A percentile compares a stretch with the other conserved stretches of the same genome.
phyloP scores from a whole-genome alignment of 257 asterid species.

The Solanum gandarillasii region DNA sequence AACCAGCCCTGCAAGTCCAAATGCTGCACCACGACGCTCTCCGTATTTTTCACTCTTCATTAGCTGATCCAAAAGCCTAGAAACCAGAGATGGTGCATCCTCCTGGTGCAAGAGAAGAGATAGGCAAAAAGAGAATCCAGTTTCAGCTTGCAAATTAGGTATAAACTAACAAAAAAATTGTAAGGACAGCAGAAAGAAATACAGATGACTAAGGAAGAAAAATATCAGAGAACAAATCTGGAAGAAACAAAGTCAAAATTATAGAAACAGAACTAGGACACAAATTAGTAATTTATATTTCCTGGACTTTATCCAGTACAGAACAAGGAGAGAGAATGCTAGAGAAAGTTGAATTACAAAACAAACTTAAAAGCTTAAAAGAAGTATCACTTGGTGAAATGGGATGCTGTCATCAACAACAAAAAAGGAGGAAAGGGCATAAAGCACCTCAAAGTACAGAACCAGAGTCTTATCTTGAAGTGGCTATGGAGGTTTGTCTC shows the following conservation, averaged over 20 bases:
- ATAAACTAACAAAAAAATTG: background rate
- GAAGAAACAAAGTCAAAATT: background rate
- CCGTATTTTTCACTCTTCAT: conserved; percentile 97
- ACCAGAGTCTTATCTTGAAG: background rate
- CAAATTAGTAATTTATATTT: background rate
- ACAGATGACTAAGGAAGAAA: background rate
- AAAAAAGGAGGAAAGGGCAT: background rate
- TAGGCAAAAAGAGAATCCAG: background rate
- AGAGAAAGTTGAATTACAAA: background rate
- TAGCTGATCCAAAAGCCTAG: conserved; percentile 69
- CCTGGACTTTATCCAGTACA: background rate
- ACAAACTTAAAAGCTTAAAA: background rate
- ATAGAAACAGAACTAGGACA: background rate
- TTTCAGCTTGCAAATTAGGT: background rate
- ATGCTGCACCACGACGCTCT: conserved; percentile 99
- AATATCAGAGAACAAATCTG: background rate
- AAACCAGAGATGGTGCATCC: conserved; percentile 75
- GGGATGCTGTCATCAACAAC: background rate
- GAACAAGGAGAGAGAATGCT: background rate
- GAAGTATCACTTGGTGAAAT: background rate
- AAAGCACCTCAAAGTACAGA: background rate
- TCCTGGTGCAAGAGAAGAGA: conserved; percentile 38
- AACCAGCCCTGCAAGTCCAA: conserved; percentile 94
- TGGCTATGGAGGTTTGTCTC: background rate
- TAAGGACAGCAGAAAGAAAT: background rate